These are phyloP conservation scores for Tetrahymena elliotti DNA, from an alignment of 73 alveolate species.

Conservation along the genomic window DNA sequence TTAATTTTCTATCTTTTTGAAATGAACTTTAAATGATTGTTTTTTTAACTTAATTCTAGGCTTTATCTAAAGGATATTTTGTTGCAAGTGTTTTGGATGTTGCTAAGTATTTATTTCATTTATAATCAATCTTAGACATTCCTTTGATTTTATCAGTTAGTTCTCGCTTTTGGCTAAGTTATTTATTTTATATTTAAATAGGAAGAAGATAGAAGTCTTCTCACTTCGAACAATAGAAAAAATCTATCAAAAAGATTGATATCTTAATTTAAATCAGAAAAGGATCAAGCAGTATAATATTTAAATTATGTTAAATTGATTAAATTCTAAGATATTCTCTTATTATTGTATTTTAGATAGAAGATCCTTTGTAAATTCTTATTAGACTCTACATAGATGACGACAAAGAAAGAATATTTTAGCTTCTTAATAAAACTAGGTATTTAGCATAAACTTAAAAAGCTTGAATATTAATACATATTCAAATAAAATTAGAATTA, in stretches of 20 bases:
- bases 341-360: neutral
- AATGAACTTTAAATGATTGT: neutral
- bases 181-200: neutral
- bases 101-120: constrained; percentile 16
- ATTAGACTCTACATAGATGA: constrained; percentile 8
- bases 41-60: neutral
- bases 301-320: neutral
- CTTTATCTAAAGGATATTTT: constrained; percentile 1
- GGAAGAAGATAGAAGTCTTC: constrained; percentile 33
- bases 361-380: neutral
- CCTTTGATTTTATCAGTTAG: no score
- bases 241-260: constrained; percentile 18
- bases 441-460: neutral
- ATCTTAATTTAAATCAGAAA: constrained; percentile 7
- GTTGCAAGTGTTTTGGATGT: constrained; percentile 29
- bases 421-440: constrained; percentile 10
- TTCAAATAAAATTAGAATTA: neutral
- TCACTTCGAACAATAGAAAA: constrained; percentile 30
- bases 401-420: neutral
- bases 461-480: neutral
- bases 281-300: neutral
- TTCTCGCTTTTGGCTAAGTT: neutral
- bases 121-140: neutral
- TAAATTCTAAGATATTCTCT: neutral
- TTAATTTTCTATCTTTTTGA: neutral